These are phyloP conservation scores for Monosporascus sp. DNA, from an alignment of 2,329 filamentous ascomycete species.

Conservation along the genomic window DNA sequence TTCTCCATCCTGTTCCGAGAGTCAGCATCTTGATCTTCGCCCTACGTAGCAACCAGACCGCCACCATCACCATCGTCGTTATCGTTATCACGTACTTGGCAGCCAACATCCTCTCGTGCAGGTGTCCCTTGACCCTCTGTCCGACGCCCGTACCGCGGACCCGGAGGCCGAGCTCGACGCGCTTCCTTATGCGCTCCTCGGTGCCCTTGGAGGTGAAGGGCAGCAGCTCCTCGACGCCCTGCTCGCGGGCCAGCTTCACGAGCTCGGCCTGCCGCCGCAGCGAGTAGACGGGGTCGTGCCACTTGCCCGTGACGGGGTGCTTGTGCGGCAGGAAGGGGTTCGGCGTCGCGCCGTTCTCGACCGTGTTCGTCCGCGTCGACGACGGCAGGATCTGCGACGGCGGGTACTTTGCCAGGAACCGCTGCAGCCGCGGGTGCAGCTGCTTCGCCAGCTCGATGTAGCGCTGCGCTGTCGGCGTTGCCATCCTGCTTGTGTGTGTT, in stretches of 20 bases:
- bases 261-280: slow-evolving; percentile 85
- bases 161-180: slow-evolving; percentile 73
- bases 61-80: neutral
- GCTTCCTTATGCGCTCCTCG: slow-evolving; percentile 61
- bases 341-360: slow-evolving; percentile 36
- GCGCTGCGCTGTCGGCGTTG: slow-evolving; percentile 16
- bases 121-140: slow-evolving; percentile 91
- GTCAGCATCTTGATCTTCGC: slow-evolving; percentile 24
- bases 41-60: neutral
- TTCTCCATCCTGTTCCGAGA: slow-evolving; percentile 63
- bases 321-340: slow-evolving; percentile 82
- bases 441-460: slow-evolving; percentile 59
- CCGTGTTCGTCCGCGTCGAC: slow-evolving; percentile 26
- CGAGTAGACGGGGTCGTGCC: slow-evolving; percentile 79
- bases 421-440: slow-evolving; percentile 71
- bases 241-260: slow-evolving; percentile 73
- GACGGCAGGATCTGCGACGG: slow-evolving; percentile 56
- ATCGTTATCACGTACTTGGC: slow-evolving; percentile 49
- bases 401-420: slow-evolving; percentile 88
- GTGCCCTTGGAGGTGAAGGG: slow-evolving; percentile 73
- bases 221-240: slow-evolving; percentile 76
- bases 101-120: slow-evolving; percentile 83
- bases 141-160: slow-evolving; percentile 92
- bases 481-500: slow-evolving; percentile 4
- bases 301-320: slow-evolving; percentile 72